Percentiles rank a stretch among this genome's conserved stretches.
phyloP scores from a whole-genome alignment of 495 filamentous ascomycete genomes.

The Pyrenula aspistea region DNA sequence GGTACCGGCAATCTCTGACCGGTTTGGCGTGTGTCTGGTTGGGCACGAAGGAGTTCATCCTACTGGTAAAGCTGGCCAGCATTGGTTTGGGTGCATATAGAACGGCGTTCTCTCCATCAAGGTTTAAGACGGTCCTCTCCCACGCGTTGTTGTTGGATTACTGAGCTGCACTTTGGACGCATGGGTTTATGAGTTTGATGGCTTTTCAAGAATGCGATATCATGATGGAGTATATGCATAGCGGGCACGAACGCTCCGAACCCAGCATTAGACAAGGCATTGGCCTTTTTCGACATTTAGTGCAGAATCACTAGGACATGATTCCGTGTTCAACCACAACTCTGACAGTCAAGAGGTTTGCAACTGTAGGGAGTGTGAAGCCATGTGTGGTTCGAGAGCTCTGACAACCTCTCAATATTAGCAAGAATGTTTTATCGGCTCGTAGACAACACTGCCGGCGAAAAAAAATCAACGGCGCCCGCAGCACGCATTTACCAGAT shows the following conservation, averaged over 20 bases:
- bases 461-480: too few species aligned
- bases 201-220: neutral
- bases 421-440: too few species aligned
- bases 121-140: neutral
- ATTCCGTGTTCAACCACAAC: too few species aligned
- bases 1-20: neutral
- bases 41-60: neutral
- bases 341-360: too few species aligned
- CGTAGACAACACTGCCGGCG: too few species aligned
- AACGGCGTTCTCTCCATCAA: neutral
- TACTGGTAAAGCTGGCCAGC: neutral
- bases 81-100: neutral
- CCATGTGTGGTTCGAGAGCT: too few species aligned
- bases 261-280: neutral
- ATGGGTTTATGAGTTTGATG: neutral
- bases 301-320: too few species aligned
- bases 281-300: too few species aligned
- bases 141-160: neutral
- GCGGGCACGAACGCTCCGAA: neutral
- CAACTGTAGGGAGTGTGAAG: too few species aligned
- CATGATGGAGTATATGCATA: neutral
- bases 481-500: too few species aligned
- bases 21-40: neutral
- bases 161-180: neutral
- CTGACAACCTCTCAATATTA: too few species aligned